phyloP scores from a whole-genome alignment of 1,284 basidiomycete species.

The Papiliotrema nemorosa region DNA sequence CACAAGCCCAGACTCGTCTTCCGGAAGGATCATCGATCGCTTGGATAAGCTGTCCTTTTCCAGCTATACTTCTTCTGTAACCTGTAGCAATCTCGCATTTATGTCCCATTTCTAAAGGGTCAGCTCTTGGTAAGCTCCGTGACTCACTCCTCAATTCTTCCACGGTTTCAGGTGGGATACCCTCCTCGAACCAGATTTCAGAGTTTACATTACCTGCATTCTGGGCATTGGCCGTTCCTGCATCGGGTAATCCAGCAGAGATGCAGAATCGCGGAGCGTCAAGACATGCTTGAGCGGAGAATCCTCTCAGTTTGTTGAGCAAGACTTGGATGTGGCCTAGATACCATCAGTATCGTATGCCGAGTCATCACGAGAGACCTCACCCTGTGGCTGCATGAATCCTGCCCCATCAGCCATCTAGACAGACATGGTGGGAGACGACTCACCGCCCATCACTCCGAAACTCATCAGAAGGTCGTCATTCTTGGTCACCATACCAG shows the following conservation, averaged over 20 bases:
- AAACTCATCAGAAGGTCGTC: constrained; percentile 82
- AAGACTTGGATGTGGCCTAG: constrained; percentile 84
- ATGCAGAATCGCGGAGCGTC: constrained; percentile 97
- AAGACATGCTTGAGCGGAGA: constrained; percentile 66
- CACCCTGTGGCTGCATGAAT: constrained; percentile 73
- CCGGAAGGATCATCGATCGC: constrained; percentile 64
- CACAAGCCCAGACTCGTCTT: constrained; percentile 75
- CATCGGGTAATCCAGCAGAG: constrained; percentile 71
- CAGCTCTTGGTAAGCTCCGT: neutral
- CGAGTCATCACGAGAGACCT: neutral
- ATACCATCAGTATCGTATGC: neutral
- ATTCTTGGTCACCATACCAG: constrained; percentile 76
- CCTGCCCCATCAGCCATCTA: constrained; percentile 49
- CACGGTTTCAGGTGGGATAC: constrained; percentile 62
- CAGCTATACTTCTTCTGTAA: constrained; percentile 67
- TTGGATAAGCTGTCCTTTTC: constrained; percentile 88
- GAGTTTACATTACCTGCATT: constrained; percentile 68
- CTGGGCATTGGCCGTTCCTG: constrained; percentile 51
- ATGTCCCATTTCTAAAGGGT: constrained; percentile 74
- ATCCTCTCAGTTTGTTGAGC: constrained; percentile 83
- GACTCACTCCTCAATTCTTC: constrained; percentile 60
- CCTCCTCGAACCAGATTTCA: constrained; percentile 84
- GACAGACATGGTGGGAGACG: neutral
- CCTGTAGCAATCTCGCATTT: constrained; percentile 63
- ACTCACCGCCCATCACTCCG: constrained; percentile 75